Conservation (phyloP, 2,329 filamentous ascomycete genomes). For the Calonectria crousiana region DNA sequence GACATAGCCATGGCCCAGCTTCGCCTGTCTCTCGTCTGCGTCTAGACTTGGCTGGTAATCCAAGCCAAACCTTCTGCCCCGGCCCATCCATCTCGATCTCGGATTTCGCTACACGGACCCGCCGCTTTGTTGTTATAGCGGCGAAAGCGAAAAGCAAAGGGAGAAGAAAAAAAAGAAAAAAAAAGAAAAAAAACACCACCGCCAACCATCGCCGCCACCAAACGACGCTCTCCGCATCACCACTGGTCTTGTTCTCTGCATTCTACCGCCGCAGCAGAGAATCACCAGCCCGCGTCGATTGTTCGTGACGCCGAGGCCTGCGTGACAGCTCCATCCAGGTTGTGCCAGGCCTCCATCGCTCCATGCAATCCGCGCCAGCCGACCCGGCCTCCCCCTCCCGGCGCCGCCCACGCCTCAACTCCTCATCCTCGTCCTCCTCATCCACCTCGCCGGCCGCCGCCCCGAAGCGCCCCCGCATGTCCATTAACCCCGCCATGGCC, state of each 20-base stretch:
- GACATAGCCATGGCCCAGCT: constrained; percentile 35
- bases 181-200: background rate
- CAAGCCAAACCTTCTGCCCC: constrained; percentile 3
- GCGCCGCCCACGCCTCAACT: constrained; percentile 53
- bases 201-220: background rate
- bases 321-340: constrained; percentile 42
- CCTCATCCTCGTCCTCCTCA: constrained; percentile 50
- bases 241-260: background rate
- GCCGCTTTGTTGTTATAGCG: background rate
- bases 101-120: background rate
- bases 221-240: background rate
- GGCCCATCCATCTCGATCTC: constrained; percentile 10
- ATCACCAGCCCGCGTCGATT: constrained; percentile 25
- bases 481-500: constrained; percentile 46
- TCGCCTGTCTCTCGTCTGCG: background rate
- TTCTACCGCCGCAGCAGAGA: constrained; percentile 1
- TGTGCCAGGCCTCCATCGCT: constrained; percentile 44
- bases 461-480: constrained; percentile 49
- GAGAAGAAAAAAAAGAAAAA: background rate
- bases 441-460: constrained; percentile 40
- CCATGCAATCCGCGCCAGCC: constrained; percentile 51
- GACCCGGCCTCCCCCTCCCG: constrained; percentile 50
- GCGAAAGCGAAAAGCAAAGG: background rate
- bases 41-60: constrained; percentile 1
- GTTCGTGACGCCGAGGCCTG: constrained; percentile 42